These are phyloP conservation scores for Neonectria neomacrospora DNA, from an alignment of 2,329 filamentous ascomycete species.

Conservation along the genomic window DNA sequence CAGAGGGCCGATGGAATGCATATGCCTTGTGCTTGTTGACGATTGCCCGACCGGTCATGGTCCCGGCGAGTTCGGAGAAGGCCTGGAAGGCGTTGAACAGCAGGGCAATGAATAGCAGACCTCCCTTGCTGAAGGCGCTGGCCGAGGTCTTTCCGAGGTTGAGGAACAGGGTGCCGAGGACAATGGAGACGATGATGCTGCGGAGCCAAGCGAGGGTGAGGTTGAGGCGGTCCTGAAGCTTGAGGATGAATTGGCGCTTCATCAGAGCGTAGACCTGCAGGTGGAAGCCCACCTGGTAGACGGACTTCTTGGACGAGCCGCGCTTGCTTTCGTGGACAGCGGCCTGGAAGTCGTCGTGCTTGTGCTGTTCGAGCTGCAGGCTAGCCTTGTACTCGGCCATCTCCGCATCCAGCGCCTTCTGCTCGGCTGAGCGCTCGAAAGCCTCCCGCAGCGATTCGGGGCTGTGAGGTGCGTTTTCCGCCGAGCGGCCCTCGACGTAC, in stretches of 20 bases:
- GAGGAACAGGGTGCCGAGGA: slow-evolving; percentile 83
- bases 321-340: slow-evolving; percentile 85
- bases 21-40: slow-evolving; percentile 88
- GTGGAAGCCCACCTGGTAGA: slow-evolving; percentile 86
- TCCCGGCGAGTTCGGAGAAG: slow-evolving; percentile 79
- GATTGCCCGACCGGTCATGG: slow-evolving; percentile 80
- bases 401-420: slow-evolving; percentile 68
- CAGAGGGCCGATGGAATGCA: slow-evolving; percentile 84
- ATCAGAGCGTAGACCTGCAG: slow-evolving; percentile 85
- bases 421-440: slow-evolving; percentile 73
- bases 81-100: slow-evolving; percentile 91
- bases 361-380: slow-evolving; percentile 71
- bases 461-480: slow-evolving; percentile 74
- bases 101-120: slow-evolving; percentile 81
- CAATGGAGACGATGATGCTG: slow-evolving; percentile 77
- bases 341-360: slow-evolving; percentile 79
- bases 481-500: slow-evolving; percentile 74
- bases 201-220: slow-evolving; percentile 76
- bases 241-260: slow-evolving; percentile 85
- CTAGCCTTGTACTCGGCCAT: slow-evolving; percentile 75
- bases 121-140: slow-evolving; percentile 83
- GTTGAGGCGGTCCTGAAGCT: slow-evolving; percentile 87
- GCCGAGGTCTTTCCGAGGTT: slow-evolving; percentile 72
- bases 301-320: slow-evolving; percentile 76
- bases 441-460: slow-evolving; percentile 75